phyloP scores from a whole-genome alignment of 306 rosid species.

The Myrica gale region DNA sequence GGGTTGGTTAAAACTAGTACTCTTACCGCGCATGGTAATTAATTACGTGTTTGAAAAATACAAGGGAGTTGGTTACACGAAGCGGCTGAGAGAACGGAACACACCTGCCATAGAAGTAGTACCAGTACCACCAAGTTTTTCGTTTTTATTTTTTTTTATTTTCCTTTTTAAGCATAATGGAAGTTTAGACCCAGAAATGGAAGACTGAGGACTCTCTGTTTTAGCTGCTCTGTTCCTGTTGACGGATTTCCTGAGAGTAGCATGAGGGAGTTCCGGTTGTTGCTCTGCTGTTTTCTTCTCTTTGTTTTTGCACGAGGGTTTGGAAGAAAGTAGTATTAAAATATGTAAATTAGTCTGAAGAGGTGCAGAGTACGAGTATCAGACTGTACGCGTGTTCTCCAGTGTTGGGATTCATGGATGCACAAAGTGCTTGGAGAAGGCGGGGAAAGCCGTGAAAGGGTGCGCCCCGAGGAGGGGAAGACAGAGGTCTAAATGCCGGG shows the following conservation, averaged over 20 bases:
- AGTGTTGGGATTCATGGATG: constrained; percentile 61
- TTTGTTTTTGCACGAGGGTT: too few relatives aligned
- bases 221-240: too few relatives aligned
- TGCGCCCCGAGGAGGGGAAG: constrained; percentile 66
- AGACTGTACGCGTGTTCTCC: constrained; percentile 3
- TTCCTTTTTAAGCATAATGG: too few relatives aligned
- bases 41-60: not conserved
- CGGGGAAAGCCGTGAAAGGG: constrained; percentile 29
- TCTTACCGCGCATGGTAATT: not conserved
- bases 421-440: constrained; percentile 58
- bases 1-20: not conserved
- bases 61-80: not conserved
- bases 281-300: not conserved
- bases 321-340: too few relatives aligned
- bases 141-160: too few relatives aligned
- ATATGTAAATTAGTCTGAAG: too few relatives aligned
- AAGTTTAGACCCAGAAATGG: too few relatives aligned
- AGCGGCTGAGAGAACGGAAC: not conserved
- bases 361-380: too few relatives aligned
- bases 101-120: not conserved
- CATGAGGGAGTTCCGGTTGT: too few relatives aligned
- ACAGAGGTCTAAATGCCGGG: constrained; percentile 72
- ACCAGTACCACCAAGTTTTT: too few relatives aligned
- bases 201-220: too few relatives aligned
- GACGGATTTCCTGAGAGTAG: too few relatives aligned